A percentile compares a stretch with the other conserved stretches of the same genome.
Evolutionary conservation across 257 asterid species (phyloP).

Genomic region (Nicotiana benthamiana): DNA sequence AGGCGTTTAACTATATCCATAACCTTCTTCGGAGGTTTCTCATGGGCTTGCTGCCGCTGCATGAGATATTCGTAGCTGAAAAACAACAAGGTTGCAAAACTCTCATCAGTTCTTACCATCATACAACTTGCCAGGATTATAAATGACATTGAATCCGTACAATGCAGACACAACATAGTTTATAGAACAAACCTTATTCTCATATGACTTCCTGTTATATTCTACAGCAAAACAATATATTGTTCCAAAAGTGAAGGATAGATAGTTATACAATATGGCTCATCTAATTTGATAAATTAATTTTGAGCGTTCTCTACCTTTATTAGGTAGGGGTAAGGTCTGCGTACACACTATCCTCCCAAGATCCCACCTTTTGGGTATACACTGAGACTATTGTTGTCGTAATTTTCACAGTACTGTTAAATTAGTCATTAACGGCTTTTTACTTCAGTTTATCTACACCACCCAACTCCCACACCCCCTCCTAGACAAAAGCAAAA

Average conservation of each 20-base stretch:
- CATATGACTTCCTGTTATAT: neutral
- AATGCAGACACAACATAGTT: neutral
- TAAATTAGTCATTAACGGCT: no score
- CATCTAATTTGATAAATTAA: neutral
- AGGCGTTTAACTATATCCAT: slow-evolving; percentile 65
- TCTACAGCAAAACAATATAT: neutral
- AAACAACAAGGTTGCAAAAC: slow-evolving; percentile 15
- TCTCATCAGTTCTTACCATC: slow-evolving; percentile 8
- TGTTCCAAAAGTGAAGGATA: neutral
- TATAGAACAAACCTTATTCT: neutral
- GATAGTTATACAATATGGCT: neutral
- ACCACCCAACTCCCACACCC: slow-evolving; percentile 1
- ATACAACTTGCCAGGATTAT: neutral
- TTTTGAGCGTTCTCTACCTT: no score
- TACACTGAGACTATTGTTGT: no score
- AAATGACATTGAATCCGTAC: neutral
- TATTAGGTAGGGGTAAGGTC: no score
- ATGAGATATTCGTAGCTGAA: slow-evolving; percentile 55
- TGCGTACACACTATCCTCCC: no score
- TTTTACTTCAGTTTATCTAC: neutral
- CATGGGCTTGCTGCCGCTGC: slow-evolving; percentile 63
- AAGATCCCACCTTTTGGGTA: no score
- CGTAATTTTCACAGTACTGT: no score
- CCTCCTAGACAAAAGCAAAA: neutral
- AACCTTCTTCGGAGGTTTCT: slow-evolving; percentile 48